Base-by-base conservation (phyloP, 441 rosid genomes). In the Populus hybrid region DNA sequence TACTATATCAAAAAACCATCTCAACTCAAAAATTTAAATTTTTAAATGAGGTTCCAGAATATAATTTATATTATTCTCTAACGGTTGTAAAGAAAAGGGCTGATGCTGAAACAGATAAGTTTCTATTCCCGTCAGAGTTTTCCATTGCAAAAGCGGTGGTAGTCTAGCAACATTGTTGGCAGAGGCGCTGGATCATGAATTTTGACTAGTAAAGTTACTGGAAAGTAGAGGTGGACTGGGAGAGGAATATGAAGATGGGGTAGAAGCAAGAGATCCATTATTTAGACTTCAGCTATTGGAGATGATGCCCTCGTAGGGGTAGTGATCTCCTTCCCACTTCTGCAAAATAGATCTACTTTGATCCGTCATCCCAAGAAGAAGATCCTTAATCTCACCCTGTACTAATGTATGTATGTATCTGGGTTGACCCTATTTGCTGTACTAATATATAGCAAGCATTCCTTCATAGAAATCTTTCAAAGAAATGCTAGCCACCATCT, bases 231-330 rank as follows among this genome's bases (percentile, higher is more conserved):
- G 76, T 32, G 86, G 77, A 57, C 38, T 26, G n/a, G 81, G n/a
- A 30, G 88, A 82, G 73, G 85, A 74, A 72, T 83, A 72, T 75
- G 79, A 63, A 67, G 84, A 59, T 59, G 65, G 5, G 79, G 81
- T 30, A 24, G 93, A 81, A 75, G 83, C 80, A 78, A 81, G 75
- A 71, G 88, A 79, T 38, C 92, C 93, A 84, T 86, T 88, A 73
- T 71, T 86, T 74, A 59, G 67, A 84, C 69, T 79, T 30, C 86
- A 81, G 82, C 79, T 59, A 80, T 76, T 83, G 28, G 78, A 24
- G 21, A 83, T 74, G 69, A 78, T 67, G 72, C 88, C 88, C 30
- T 8, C 11, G 11, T 9, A 38, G 42, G 11, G 11, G 42, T 38
- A 38, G 42, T 9, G 42, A 38, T 1, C 42, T 38, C 42, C 42